phyloP scores from a whole-genome alignment of 768 basidiomycete genomes.

The Phlebiopsis flavidoalba region DNA sequence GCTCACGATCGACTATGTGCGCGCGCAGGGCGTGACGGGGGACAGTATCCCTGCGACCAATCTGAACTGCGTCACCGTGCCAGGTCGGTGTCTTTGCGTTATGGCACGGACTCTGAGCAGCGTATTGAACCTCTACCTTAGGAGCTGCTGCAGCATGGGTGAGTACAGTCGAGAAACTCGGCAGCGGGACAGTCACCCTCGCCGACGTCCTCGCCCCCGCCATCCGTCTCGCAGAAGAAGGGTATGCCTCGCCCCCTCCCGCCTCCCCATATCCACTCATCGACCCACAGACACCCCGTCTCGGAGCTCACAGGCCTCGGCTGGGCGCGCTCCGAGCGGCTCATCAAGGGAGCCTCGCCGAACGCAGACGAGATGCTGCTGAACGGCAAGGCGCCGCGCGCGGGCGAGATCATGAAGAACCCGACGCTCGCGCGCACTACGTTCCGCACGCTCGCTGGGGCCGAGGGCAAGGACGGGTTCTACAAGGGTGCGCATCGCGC shows the following conservation, averaged over 20 bases:
- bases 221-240: conserved; percentile 86
- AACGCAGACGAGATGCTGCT: conserved; percentile 85
- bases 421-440: conserved; percentile 76
- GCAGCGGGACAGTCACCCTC: conserved; percentile 62
- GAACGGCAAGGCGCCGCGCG: conserved; percentile 75
- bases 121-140: conserved; percentile 17
- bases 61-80: conserved; percentile 89
- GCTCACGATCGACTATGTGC: conserved; percentile 68
- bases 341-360: conserved; percentile 80
- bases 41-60: conserved; percentile 70
- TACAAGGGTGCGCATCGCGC: conserved; percentile 85
- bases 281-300: conserved; percentile 42
- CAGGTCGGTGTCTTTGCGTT: conserved; percentile 40
- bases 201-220: conserved; percentile 84
- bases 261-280: background rate
- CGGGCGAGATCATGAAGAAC: conserved; percentile 80
- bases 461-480: conserved; percentile 84
- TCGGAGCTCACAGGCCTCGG: conserved; percentile 70
- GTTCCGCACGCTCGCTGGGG: conserved; percentile 74
- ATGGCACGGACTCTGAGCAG: background rate
- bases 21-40: conserved; percentile 62
- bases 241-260: conserved; percentile 39
- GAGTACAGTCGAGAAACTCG: conserved; percentile 80
- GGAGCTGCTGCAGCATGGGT: conserved; percentile 96
- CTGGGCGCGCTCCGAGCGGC: conserved; percentile 59